These are phyloP conservation scores for Massarina eburnea DNA, from an alignment of 2,329 filamentous ascomycete species.

Conservation along the genomic window DNA sequence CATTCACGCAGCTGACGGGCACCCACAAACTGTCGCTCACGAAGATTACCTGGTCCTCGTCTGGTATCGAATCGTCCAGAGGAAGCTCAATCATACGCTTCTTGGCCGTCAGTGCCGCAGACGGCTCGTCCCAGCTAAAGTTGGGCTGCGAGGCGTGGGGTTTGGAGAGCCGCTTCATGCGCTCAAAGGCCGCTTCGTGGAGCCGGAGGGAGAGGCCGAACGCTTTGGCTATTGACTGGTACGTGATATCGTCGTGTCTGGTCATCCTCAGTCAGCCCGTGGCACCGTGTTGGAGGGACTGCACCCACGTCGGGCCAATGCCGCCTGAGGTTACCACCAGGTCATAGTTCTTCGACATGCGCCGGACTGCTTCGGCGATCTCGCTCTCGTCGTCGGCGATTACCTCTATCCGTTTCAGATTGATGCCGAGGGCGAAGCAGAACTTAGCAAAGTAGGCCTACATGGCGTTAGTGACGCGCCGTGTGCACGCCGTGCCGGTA, in stretches of 20 bases:
- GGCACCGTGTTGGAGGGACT: slow-evolving; percentile 4
- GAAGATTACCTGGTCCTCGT: slow-evolving; percentile 76
- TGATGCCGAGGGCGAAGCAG: slow-evolving; percentile 66
- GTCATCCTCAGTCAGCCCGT: slow-evolving; percentile 17
- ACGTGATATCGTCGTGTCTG: slow-evolving; percentile 97
- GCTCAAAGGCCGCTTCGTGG: slow-evolving; percentile 73
- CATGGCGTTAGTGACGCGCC: slow-evolving; percentile 16
- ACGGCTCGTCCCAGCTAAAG: slow-evolving; percentile 84
- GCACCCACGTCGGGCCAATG: slow-evolving; percentile 85
- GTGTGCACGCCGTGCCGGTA: neutral
- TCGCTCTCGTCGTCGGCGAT: slow-evolving; percentile 90
- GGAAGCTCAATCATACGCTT: slow-evolving; percentile 90
- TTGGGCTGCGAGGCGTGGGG: slow-evolving; percentile 70
- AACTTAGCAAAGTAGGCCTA: slow-evolving; percentile 63
- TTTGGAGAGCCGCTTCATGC: slow-evolving; percentile 81
- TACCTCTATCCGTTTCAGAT: slow-evolving; percentile 84
- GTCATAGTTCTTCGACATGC: slow-evolving; percentile 89
- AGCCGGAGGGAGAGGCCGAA: slow-evolving; percentile 76
- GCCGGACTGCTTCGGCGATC: slow-evolving; percentile 81
- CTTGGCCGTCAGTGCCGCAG: slow-evolving; percentile 75
- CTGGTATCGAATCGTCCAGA: slow-evolving; percentile 65
- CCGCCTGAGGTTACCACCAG: slow-evolving; percentile 94
- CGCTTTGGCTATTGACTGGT: slow-evolving; percentile 88
- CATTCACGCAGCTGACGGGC: slow-evolving; percentile 83
- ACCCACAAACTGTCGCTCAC: slow-evolving; percentile 85